phyloP scores from a whole-genome alignment of 1,284 basidiomycete species.

The Trametes hirsuta region DNA sequence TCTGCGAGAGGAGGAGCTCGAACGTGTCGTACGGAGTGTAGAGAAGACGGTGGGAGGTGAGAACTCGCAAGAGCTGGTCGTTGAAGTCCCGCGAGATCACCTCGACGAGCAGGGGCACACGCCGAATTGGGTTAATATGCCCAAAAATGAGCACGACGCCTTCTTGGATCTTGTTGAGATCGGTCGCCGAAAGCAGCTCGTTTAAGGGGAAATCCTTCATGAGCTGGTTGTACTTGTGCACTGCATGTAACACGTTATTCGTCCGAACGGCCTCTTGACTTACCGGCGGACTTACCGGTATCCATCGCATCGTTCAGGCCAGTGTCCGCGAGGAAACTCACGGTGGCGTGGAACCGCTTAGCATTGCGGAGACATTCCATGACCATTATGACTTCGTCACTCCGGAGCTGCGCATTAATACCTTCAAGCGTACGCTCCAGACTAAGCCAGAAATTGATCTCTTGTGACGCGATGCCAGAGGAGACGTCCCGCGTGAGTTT shows the following conservation, averaged over 20 bases:
- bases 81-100: constrained; percentile 98
- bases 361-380: constrained; percentile 96
- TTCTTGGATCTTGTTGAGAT: constrained; percentile 93
- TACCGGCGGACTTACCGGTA: constrained; percentile 54
- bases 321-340: constrained; percentile 97
- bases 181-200: constrained; percentile 94
- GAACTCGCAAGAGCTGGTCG: constrained; percentile 89
- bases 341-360: constrained; percentile 96
- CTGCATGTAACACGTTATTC: constrained; percentile 41
- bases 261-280: neutral
- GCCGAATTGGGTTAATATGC: constrained; percentile 94
- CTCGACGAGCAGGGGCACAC: constrained; percentile 94
- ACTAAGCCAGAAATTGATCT: constrained; percentile 98
- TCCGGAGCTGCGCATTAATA: constrained; percentile 90
- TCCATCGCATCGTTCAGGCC: constrained; percentile 94
- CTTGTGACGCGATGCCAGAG: constrained; percentile 95
- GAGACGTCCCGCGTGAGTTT: constrained; percentile 93
- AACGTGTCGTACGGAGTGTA: constrained; percentile 96
- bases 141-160: constrained; percentile 87
- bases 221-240: constrained; percentile 96
- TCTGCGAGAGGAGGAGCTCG: constrained; percentile 80
- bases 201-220: constrained; percentile 99
- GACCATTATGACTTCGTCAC: constrained; percentile 92
- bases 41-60: constrained; percentile 87
- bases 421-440: constrained; percentile 92